Evolutionary conservation across 2,329 filamentous ascomycete genomes (phyloP), one percentile per base, ranked within the genome.

Genomic region (Colletotrichum sp.): DNA sequence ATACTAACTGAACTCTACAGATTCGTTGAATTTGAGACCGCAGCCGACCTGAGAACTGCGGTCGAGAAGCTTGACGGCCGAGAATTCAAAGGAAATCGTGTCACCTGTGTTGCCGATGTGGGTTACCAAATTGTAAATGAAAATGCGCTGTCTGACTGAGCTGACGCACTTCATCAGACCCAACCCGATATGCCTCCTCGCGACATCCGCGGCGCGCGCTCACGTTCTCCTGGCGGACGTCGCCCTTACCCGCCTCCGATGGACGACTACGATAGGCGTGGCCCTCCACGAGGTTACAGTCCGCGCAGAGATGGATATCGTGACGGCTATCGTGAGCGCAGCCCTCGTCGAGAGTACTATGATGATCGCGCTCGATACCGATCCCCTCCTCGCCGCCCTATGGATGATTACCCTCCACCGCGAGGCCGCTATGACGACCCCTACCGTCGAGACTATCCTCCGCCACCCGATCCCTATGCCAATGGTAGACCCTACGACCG

Each of bases 11-110:
- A 9, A 21, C 21, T 69, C 16, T 73, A 21, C 83, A 98, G 96
- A 82, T 98, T 98, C 84, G 96, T 99, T 83, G 97, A 99, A 84
- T 99, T 98, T 82, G 97, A 99, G 87, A 98, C 95, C 77, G 94
- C 94, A 74, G 93, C 92, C 79, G 97, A 99, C 82, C 88, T 99
- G 75, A 95, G 95, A 83, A 94, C 93, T 75, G 97, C 97, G 69
- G 95, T 98, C 73, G 96, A 98, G 85, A 98, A 98, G 86, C 94
- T 99, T 77, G 96, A 98, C 84, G 93, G 93, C 79, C 93, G 93
- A 83, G 96, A 98, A 82, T 98, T 98, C 86, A 98, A 98, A 89
- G 96, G 95, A 80, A 92, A 92, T 78, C 91, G 92, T 78, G 96
- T 99, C 79, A 93, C 91, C 79, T 99, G 97, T 86, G 89, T 94